Conservation (phyloP, 148 eudicot species). For the Talinum fruticosum region DNA sequence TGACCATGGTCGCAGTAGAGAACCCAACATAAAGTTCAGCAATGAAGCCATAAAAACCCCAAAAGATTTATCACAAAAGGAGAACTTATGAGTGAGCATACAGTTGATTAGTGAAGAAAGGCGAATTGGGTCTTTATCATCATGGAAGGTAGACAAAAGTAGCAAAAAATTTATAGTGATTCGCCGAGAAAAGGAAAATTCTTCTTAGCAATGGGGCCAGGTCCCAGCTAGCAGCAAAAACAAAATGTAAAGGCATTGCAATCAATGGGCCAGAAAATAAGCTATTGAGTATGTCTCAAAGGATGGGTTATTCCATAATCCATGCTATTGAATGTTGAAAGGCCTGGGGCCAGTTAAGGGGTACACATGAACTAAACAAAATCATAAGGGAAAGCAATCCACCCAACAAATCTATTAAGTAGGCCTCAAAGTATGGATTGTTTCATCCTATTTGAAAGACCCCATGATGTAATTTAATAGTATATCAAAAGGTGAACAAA, state of each 20-base stretch:
- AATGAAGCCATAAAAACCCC: background rate
- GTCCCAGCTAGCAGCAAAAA: background rate
- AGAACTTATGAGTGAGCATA: conserved; percentile 15
- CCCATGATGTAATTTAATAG: conserved; percentile 15
- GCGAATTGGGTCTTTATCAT: conserved; percentile 10
- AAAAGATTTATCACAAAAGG: background rate
- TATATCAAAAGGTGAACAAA: conserved; percentile 6
- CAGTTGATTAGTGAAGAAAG: conserved; percentile 13
- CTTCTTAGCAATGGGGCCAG: conserved; percentile 16
- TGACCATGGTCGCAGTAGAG: background rate
- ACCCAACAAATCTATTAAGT: conserved; percentile 15
- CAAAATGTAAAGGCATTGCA: conserved; percentile 15
- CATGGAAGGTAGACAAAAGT: conserved; percentile 7
- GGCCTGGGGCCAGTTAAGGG: conserved; percentile 16
- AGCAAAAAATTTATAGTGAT: background rate
- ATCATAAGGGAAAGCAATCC: conserved; percentile 22
- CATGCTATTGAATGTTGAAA: conserved; percentile 16
- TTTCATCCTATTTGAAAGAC: conserved; percentile 20
- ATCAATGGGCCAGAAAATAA: conserved; percentile 20
- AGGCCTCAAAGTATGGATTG: conserved; percentile 20
- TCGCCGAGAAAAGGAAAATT: conserved; percentile 5
- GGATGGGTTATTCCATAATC: conserved; percentile 18
- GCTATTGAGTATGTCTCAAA: conserved; percentile 24
- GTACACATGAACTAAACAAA: conserved; percentile 20
- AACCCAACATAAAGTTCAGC: background rate